A percentile compares a stretch with the other conserved stretches of the same genome.
Evolutionary conservation across 768 basidiomycete genomes (phyloP).

Genomic region (Hypholoma fasciculare): DNA sequence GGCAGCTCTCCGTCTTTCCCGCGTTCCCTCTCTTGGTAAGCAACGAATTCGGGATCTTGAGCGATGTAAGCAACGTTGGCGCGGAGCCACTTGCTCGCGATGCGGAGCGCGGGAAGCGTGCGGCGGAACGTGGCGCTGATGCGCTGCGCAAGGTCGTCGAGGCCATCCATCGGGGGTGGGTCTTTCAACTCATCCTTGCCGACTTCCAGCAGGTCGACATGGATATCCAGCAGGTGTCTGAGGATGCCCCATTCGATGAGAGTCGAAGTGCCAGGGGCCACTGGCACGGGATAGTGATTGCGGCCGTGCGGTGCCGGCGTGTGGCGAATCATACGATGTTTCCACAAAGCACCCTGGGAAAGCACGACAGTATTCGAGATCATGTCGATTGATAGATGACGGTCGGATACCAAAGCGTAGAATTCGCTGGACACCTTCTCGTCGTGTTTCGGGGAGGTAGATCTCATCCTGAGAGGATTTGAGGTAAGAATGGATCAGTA

Average conservation of each 20-base stretch:
- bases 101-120: constrained; percentile 82
- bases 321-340: constrained; percentile 73
- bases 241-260: constrained; percentile 66
- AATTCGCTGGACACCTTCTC: constrained; percentile 57
- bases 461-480: constrained; percentile 42
- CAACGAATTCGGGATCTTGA: constrained; percentile 41
- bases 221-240: constrained; percentile 65
- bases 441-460: constrained; percentile 46
- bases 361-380: constrained; percentile 76
- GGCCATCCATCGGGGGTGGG: constrained; percentile 51
- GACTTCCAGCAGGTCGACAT: constrained; percentile 63
- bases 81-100: constrained; percentile 87
- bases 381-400: constrained; percentile 71
- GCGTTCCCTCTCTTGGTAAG: constrained; percentile 29
- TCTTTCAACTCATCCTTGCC: constrained; percentile 63
- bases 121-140: constrained; percentile 88
- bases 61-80: constrained; percentile 71
- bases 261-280: constrained; percentile 31
- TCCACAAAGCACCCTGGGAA: constrained; percentile 83
- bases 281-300: constrained; percentile 23
- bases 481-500: constrained; percentile 11
- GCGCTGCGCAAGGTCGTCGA: constrained; percentile 69
- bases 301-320: constrained; percentile 25
- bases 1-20: constrained; percentile 25
- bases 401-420: constrained; percentile 58